These are phyloP conservation scores for Biscogniauxia sp. DNA, from an alignment of 2,329 filamentous ascomycete species.

Conservation along the genomic window DNA sequence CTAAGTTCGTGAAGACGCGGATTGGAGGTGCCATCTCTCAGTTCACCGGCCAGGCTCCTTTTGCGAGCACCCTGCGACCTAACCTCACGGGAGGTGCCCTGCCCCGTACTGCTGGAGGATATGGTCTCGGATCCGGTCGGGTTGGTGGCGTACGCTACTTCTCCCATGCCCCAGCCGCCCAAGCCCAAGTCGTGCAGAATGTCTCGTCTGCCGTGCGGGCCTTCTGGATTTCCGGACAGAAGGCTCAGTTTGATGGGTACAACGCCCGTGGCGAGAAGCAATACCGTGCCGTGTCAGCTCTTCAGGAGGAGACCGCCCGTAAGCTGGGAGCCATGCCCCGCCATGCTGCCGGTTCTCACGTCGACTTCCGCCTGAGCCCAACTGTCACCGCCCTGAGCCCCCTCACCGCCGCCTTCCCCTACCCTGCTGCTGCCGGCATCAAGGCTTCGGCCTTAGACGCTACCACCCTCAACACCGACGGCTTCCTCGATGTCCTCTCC, in stretches of 20 bases:
- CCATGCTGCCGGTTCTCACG: constrained; percentile 68
- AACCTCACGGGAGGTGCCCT: constrained; percentile 88
- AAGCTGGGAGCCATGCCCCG: constrained; percentile 61
- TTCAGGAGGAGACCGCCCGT: constrained; percentile 70
- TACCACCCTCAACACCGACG: constrained; percentile 73
- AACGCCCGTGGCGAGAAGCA: constrained; percentile 71
- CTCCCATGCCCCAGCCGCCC: constrained; percentile 79
- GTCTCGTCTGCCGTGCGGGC: constrained; percentile 91
- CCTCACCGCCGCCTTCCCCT: constrained; percentile 56
- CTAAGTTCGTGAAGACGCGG: constrained; percentile 47
- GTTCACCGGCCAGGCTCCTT: constrained; percentile 75
- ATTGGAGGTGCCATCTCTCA: constrained; percentile 53
- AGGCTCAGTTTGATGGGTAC: constrained; percentile 80
- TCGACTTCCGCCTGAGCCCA: constrained; percentile 87
- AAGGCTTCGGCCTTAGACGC: constrained; percentile 40
- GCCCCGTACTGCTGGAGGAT: constrained; percentile 85
- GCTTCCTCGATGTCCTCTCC: constrained; percentile 80
- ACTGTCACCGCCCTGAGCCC: constrained; percentile 85
- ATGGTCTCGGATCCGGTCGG: constrained; percentile 69
- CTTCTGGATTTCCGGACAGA: constrained; percentile 88
- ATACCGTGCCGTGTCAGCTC: constrained; percentile 72
- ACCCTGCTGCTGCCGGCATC: constrained; percentile 41
- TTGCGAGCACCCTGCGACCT: constrained; percentile 83
- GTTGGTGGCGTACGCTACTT: constrained; percentile 79
- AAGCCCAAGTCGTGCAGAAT: constrained; percentile 89